phyloP scores from a whole-genome alignment of 2,329 filamentous ascomycete genomes.

The Penicillium glabrum region DNA sequence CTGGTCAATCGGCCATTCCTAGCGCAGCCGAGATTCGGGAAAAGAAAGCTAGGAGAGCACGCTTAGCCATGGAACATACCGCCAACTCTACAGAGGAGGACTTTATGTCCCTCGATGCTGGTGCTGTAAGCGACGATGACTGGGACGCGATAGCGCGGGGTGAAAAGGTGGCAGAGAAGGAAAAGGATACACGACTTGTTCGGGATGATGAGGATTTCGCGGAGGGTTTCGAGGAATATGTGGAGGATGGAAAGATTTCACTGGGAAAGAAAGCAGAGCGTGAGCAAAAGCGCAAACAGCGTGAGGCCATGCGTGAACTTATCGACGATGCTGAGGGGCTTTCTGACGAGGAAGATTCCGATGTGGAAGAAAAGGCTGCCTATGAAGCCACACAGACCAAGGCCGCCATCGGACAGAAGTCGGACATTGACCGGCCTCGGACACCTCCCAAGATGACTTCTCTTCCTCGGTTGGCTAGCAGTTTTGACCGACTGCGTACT shows the following conservation, averaged over 20 bases:
- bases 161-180: slow-evolving; percentile 59
- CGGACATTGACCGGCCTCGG: slow-evolving; percentile 43
- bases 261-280: slow-evolving; percentile 77
- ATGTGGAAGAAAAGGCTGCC: slow-evolving; percentile 66
- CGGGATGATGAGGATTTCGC: slow-evolving; percentile 88
- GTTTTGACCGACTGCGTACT: slow-evolving; percentile 63
- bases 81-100: slow-evolving; percentile 68
- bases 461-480: slow-evolving; percentile 70
- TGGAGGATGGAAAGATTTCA: slow-evolving; percentile 77
- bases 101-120: slow-evolving; percentile 44
- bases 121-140: slow-evolving; percentile 41
- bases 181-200: slow-evolving; percentile 70
- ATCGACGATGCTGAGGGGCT: slow-evolving; percentile 76
- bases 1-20: slow-evolving; percentile 58
- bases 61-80: slow-evolving; percentile 67
- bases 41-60: slow-evolving; percentile 85
- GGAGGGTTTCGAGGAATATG: slow-evolving; percentile 90
- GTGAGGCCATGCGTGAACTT: slow-evolving; percentile 77
- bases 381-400: slow-evolving; percentile 86
- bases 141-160: slow-evolving; percentile 46
- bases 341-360: slow-evolving; percentile 64
- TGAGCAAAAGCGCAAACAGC: slow-evolving; percentile 64
- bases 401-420: slow-evolving; percentile 68
- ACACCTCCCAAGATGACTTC: slow-evolving; percentile 74
- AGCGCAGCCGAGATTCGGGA: slow-evolving; percentile 83